phyloP scores from a whole-genome alignment of 495 filamentous ascomycete species.

The Tuber umbilicatum region DNA sequence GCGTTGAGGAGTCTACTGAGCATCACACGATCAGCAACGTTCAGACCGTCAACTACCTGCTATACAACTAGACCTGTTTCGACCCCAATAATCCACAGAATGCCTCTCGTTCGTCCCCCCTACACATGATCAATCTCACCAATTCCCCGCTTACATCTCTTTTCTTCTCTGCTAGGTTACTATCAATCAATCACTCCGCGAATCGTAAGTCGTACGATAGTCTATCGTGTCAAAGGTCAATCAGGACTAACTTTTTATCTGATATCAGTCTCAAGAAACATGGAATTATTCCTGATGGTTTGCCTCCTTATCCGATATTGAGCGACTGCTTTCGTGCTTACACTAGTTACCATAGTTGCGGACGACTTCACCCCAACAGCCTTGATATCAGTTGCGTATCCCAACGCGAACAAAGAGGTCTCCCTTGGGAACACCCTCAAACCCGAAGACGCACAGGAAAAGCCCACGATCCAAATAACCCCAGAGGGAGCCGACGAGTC shows the following conservation, averaged over 20 bases:
- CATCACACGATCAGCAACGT: slow-evolving; percentile 16
- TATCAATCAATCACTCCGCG: slow-evolving; percentile 39
- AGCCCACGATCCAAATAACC: slow-evolving; percentile 48
- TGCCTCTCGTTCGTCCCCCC: slow-evolving; percentile 32
- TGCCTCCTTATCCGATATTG: not conserved
- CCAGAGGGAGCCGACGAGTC: slow-evolving; percentile 33
- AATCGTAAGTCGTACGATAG: slow-evolving; percentile 25
- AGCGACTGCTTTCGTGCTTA: not conserved
- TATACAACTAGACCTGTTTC: slow-evolving; percentile 23
- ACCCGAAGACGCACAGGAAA: slow-evolving; percentile 48
- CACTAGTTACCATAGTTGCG: slow-evolving; percentile 48
- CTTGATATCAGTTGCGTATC: slow-evolving; percentile 50
- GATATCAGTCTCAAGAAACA: slow-evolving; percentile 52
- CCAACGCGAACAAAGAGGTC: slow-evolving; percentile 46
- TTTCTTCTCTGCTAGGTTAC: slow-evolving; percentile 25
- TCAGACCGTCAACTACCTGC: slow-evolving; percentile 6
- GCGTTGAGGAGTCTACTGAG: slow-evolving; percentile 5
- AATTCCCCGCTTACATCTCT: slow-evolving; percentile 7
- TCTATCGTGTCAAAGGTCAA: not conserved
- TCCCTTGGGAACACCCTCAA: slow-evolving; percentile 58
- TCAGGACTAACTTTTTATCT: slow-evolving; percentile 9
- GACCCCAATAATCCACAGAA: slow-evolving; percentile 34
- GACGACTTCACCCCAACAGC: slow-evolving; percentile 57
- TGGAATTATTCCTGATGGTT: slow-evolving; percentile 57
- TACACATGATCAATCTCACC: not conserved